These are phyloP conservation scores for Metschnikowia cubensis DNA, from an alignment of 805 yeast genomes.

Conservation along the genomic window DNA sequence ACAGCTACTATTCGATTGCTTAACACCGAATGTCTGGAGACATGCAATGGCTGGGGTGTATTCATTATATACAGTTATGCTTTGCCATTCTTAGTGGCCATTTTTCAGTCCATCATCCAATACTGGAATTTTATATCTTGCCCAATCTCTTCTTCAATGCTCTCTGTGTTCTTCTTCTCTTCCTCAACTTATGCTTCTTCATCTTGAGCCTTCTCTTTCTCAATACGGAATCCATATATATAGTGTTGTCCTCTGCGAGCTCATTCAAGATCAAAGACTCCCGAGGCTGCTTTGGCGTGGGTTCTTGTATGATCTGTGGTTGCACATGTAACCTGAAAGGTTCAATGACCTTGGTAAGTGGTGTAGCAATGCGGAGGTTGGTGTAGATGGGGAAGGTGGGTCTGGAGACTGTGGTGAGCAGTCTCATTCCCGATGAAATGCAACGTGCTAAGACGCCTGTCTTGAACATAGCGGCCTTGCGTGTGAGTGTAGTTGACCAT, in stretches of 20 bases:
- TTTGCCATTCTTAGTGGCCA: neutral
- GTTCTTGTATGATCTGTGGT: neutral
- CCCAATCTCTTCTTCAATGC: slow-evolving; percentile 71
- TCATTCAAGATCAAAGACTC: neutral
- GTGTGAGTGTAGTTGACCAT: slow-evolving; percentile 1
- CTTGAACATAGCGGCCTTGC: slow-evolving; percentile 9
- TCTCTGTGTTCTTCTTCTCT: slow-evolving; percentile 93
- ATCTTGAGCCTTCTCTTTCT: slow-evolving; percentile 89
- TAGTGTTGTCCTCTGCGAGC: slow-evolving; percentile 23
- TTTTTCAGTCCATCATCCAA: neutral
- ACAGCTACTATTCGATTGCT: neutral
- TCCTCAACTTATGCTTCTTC: slow-evolving; percentile 96
- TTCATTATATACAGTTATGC: slow-evolving; percentile 2
- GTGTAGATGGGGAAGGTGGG: neutral
- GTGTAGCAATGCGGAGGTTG: slow-evolving; percentile 3
- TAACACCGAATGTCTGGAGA: neutral
- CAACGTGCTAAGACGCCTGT: slow-evolving; percentile 8
- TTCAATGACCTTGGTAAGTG: slow-evolving; percentile 5
- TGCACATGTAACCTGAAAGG: slow-evolving; percentile 2
- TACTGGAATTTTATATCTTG: slow-evolving; percentile 23
- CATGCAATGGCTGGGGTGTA: neutral
- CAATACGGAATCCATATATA: slow-evolving; percentile 63
- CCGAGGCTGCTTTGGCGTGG: neutral
- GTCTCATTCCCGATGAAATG: slow-evolving; percentile 8
- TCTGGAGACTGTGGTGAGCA: slow-evolving; percentile 8